phyloP scores from a whole-genome alignment of 73 alveolate species.

The Paramecium sonneborni region DNA sequence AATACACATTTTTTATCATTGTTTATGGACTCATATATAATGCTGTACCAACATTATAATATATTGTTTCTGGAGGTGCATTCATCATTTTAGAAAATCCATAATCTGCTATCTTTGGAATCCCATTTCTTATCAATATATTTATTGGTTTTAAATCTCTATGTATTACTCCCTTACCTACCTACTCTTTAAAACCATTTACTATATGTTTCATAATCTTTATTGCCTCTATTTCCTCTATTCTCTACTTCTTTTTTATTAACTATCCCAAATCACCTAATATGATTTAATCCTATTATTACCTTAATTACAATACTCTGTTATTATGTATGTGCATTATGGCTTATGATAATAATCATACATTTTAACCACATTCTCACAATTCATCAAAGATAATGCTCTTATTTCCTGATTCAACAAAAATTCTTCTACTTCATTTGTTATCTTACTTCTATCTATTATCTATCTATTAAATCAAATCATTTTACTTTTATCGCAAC shows the following conservation, averaged over 20 bases:
- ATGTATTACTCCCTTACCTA: constrained; percentile 41
- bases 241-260: not conserved
- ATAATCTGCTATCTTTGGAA: constrained; percentile 61
- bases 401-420: constrained; percentile 15
- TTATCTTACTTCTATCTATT: not conserved
- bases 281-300: not conserved
- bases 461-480: not conserved
- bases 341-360: not conserved
- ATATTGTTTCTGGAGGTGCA: constrained; percentile 42
- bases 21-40: constrained; percentile 65
- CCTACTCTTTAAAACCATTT: constrained; percentile 50
- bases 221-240: constrained; percentile 37
- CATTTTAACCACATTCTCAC: constrained; percentile 9
- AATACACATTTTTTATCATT: constrained; percentile 41
- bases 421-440: constrained; percentile 17
- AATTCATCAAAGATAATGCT: constrained; percentile 37
- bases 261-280: constrained; percentile 39
- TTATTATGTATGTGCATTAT: not conserved
- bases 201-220: constrained; percentile 38
- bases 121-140: constrained; percentile 49
- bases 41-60: constrained; percentile 63
- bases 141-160: constrained; percentile 67
- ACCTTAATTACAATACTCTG: constrained; percentile 54
- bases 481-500: constrained; percentile 44
- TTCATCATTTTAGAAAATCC: constrained; percentile 62